phyloP scores from a whole-genome alignment of 805 yeast species.

The Monosporozyma aquatica region DNA sequence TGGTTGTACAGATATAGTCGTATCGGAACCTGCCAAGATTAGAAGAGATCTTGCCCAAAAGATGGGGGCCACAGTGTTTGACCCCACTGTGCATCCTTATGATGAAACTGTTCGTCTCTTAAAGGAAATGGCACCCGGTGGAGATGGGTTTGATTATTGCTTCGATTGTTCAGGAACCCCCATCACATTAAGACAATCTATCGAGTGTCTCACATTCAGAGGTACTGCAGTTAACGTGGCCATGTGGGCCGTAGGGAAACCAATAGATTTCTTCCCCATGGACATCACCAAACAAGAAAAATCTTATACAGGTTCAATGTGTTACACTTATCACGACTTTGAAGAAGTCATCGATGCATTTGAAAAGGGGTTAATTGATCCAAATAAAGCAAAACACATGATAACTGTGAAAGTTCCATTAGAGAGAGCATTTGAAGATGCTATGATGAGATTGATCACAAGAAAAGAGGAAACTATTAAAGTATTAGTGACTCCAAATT shows the following conservation, averaged over 20 bases:
- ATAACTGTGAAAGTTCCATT: conserved; percentile 46
- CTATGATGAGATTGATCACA: conserved; percentile 39
- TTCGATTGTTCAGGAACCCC: conserved; percentile 47
- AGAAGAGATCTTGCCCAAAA: conserved; percentile 43
- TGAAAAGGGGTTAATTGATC: conserved; percentile 36
- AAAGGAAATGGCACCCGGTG: conserved; percentile 34
- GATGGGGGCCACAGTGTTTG: conserved; percentile 42
- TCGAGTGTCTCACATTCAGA: conserved; percentile 42
- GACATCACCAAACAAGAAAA: conserved; percentile 48
- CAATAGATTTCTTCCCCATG: conserved; percentile 46
- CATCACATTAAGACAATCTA: conserved; percentile 42
- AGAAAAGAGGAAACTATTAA: conserved; percentile 52
- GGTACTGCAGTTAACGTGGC: conserved; percentile 60
- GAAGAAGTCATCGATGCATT: conserved; percentile 48
- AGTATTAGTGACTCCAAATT: conserved; percentile 43
- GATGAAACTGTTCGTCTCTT: conserved; percentile 33
- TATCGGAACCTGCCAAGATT: conserved; percentile 44
- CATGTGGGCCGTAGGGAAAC: conserved; percentile 45
- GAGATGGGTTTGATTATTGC: conserved; percentile 41
- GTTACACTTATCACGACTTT: conserved; percentile 51
- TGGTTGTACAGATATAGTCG: conserved; percentile 42
- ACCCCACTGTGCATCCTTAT: conserved; percentile 36
- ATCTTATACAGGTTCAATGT: conserved; percentile 50
- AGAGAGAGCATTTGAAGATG: conserved; percentile 43
- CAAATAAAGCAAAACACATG: conserved; percentile 37